Base-by-base conservation (phyloP, 345 rosid genomes). In the Camelina neglecta region DNA sequence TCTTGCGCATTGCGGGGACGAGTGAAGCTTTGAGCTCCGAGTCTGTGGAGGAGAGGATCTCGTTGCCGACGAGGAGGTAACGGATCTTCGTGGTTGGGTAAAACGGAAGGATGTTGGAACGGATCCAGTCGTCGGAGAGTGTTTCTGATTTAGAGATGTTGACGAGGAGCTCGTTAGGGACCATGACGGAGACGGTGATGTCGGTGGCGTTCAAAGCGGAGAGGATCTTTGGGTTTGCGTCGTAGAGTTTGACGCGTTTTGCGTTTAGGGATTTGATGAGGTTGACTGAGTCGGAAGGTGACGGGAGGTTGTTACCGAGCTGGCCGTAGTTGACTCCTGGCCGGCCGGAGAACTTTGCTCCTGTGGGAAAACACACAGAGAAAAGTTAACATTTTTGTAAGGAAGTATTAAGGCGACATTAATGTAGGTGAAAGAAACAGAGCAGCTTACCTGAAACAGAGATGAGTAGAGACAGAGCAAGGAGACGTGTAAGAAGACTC, bases 1-100 rank as follows among this genome's bases (percentile, higher is more conserved):
- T 83, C 75, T 73, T 83, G 3, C 90, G 86, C 97, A 95, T 92
- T 35, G 96, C 97, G 0, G 97, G 96, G 6, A 92, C 97, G 24
- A 95, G 89, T 16, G 82, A 75, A 76, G 65, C 74, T 75, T 75
- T 76, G 7, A 84, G 83, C 15, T 74, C 76, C 29, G 70, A 72
- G 44, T 86, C 87, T 11, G 80, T 4, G 11, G 39, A 47, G 45
- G 86, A 80, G 48, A 92, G 88, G 81, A 93, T 84, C 82, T 90
- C 96, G 82, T 93, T 92, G 15, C 98, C 97, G 60, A 90, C 87
- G 23, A 93, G 88, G 77, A 93, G 89, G 78, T 91, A 93, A 11
- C 96, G 89, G 84, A 93, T 93, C 81, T 81, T 84, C 81, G 89
- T 89, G 38, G 54, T 57, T 1, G 88, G 87, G 74, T 84, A 82